A percentile compares a stretch with the other conserved stretches of the same genome.
Conservation (phyloP, 208 protist species). For the Leishmania tarentolae region DNA sequence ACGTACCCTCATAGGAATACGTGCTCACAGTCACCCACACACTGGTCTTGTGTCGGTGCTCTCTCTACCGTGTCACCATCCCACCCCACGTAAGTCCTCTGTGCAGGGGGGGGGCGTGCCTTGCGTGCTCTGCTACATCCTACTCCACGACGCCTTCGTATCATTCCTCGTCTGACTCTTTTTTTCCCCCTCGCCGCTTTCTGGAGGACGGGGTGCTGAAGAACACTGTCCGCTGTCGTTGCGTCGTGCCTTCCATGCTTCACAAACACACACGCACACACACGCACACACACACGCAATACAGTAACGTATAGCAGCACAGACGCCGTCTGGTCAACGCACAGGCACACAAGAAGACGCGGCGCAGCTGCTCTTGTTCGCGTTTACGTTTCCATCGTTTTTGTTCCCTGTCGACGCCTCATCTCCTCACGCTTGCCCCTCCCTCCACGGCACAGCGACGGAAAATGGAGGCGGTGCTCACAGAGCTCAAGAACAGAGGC, state of each 20-base stretch:
- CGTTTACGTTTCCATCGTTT: not conserved
- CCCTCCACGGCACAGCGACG: not conserved
- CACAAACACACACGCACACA: not conserved
- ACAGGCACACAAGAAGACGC: not conserved
- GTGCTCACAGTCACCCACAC: not conserved
- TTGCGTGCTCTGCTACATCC: not conserved
- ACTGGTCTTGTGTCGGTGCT: not conserved
- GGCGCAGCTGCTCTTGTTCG: not conserved
- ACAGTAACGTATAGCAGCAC: not conserved
- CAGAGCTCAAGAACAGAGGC: slow-evolving; percentile 55
- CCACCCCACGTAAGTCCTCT: not conserved
- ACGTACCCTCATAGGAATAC: not conserved
- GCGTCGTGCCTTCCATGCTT: not conserved
- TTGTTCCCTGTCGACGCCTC: not conserved
- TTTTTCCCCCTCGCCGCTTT: too few relatives aligned
- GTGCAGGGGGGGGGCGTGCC: not conserved
- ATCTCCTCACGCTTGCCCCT: not conserved
- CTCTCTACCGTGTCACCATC: not conserved
- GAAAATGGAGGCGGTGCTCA: slow-evolving; percentile 30
- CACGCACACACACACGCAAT: not conserved
- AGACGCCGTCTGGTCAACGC: not conserved
- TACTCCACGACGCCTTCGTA: too few relatives aligned
- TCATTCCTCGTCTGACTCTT: too few relatives aligned
- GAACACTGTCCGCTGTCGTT: too few relatives aligned
- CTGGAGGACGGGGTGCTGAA: too few relatives aligned